Conservation (phyloP, 805 yeast genomes). For the Cyberlindnera suaveolens region DNA sequence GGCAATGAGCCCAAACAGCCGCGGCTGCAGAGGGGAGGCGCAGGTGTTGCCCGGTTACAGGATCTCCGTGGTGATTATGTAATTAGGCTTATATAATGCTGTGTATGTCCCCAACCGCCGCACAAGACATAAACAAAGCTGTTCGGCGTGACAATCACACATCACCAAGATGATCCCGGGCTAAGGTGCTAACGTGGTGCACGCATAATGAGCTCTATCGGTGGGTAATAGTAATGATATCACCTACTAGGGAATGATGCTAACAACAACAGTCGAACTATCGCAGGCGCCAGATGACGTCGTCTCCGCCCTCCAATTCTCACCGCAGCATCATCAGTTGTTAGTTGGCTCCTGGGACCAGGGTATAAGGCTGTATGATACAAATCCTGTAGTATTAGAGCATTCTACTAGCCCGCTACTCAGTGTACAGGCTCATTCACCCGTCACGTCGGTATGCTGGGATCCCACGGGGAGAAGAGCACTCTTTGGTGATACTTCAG, state of each 20-base stretch:
- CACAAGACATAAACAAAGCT: no score
- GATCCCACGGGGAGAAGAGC: conserved; percentile 22
- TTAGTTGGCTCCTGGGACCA: conserved; percentile 58
- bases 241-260: not conserved
- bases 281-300: conserved; percentile 31
- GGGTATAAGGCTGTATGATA: conserved; percentile 37
- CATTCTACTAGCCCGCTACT: conserved; percentile 25
- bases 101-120: no score
- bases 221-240: not conserved
- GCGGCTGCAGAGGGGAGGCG: no score
- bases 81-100: no score
- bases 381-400: conserved; percentile 20
- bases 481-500: conserved; percentile 47
- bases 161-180: no score
- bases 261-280: conserved; percentile 11
- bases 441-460: conserved; percentile 21
- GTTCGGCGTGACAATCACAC: no score
- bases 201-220: not conserved
- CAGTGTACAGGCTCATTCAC: conserved; percentile 12
- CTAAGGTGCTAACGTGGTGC: no score
- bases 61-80: no score
- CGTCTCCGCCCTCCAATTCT: conserved; percentile 36
- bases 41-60: no score
- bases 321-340: conserved; percentile 32
- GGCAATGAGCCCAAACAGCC: no score